Conservation (phyloP, 768 basidiomycete species). For the Fomitopsis serialis region DNA sequence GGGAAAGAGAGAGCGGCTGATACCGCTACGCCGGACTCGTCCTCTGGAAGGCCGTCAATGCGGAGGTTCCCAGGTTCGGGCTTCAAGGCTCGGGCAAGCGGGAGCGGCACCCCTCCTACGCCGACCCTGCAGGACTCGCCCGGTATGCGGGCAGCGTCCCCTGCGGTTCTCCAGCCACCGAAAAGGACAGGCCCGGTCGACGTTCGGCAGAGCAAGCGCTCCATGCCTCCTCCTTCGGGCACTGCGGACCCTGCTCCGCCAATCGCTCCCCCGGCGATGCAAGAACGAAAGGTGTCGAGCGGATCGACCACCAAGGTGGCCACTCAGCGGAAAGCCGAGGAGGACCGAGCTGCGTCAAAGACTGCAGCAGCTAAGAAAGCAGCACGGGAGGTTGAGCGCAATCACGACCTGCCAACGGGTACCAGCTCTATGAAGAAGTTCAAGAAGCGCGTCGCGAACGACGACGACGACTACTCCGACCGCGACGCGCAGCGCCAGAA, state of each 20-base stretch:
- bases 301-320: background rate
- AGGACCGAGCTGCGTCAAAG: conserved; percentile 3
- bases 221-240: conserved; percentile 25
- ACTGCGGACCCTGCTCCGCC: conserved; percentile 30
- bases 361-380: background rate
- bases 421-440: conserved; percentile 12
- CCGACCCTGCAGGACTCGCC: background rate
- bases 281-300: conserved; percentile 6
- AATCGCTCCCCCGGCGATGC: conserved; percentile 14
- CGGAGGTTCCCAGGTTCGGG: conserved; percentile 46
- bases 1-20: conserved; percentile 12
- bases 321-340: background rate
- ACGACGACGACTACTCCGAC: conserved; percentile 16
- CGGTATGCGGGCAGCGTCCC: conserved; percentile 8
- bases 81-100: conserved; percentile 33
- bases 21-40: conserved; percentile 9
- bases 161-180: conserved; percentile 8
- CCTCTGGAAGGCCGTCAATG: conserved; percentile 9
- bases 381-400: conserved; percentile 8
- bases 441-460: conserved; percentile 13
- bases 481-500: background rate
- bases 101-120: conserved; percentile 16
- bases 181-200: conserved; percentile 25
- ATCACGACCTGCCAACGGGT: conserved; percentile 3
- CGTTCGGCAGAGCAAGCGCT: conserved; percentile 21